A percentile compares a stretch with the other conserved stretches of the same genome.
Evolutionary conservation across 306 rosid genomes (phyloP).

Genomic region (Cyamopsis tetragonoloba): DNA sequence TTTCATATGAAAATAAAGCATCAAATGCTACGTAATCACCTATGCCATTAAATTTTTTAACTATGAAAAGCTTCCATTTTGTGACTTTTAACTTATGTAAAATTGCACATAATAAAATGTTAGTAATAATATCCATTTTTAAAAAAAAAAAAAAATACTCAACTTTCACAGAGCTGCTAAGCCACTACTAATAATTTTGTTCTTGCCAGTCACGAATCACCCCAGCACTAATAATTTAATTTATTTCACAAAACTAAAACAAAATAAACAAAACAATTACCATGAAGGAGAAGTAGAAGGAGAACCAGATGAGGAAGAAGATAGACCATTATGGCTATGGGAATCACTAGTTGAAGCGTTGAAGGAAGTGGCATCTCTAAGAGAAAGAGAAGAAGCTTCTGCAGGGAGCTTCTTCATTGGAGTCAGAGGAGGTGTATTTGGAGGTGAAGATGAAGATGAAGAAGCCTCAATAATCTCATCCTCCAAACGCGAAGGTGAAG

Average conservation of each 20-base stretch:
- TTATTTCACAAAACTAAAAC: slow-evolving; percentile 21
- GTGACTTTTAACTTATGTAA: no score
- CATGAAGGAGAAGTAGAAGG: slow-evolving; percentile 85
- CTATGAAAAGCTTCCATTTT: no score
- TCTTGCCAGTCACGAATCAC: slow-evolving; percentile 10
- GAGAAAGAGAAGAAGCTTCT: slow-evolving; percentile 68
- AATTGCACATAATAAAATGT: no score
- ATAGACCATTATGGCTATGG: slow-evolving; percentile 43
- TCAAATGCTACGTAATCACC: no score
- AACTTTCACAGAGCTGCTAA: slow-evolving; percentile 21
- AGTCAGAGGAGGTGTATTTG: slow-evolving; percentile 57
- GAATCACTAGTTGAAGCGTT: slow-evolving; percentile 65
- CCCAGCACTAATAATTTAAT: not conserved
- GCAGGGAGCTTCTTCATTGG: slow-evolving; percentile 89
- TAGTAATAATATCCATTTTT: no score
- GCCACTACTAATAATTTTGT: slow-evolving; percentile 12
- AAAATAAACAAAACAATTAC: slow-evolving; percentile 39
- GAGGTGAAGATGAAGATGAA: no score
- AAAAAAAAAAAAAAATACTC: slow-evolving; percentile 20
- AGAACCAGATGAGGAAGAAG: slow-evolving; percentile 70
- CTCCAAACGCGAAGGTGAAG: slow-evolving; percentile 70
- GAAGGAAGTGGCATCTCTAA: slow-evolving; percentile 48
- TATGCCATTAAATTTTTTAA: no score
- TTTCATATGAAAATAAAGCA: no score
- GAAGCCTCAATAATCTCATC: no score